Percentiles rank a stretch among this genome's conserved stretches.
phyloP scores from a whole-genome alignment of 106 monocot species.

The Dioscorea zingiberensis region DNA sequence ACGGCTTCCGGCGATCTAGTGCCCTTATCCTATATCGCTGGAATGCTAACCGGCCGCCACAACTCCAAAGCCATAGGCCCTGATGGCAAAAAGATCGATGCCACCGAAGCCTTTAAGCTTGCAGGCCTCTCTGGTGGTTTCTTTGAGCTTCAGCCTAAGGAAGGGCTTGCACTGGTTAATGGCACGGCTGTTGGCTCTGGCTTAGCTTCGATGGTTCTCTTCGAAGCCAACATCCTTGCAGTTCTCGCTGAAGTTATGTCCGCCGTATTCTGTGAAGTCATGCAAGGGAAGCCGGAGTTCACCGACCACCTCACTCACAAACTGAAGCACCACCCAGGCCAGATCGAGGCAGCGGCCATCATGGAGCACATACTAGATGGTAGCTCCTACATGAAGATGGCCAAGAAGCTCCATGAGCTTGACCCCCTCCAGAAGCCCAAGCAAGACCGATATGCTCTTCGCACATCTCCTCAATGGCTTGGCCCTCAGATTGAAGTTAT shows the following conservation, averaged over 20 bases:
- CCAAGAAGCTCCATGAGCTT: conserved; percentile 31
- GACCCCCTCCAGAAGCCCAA: conserved; percentile 41
- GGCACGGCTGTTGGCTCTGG: conserved; percentile 41
- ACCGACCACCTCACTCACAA: conserved; percentile 41
- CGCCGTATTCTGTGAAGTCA: conserved; percentile 37
- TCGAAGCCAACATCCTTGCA: conserved; percentile 27
- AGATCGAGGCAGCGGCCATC: conserved; percentile 36
- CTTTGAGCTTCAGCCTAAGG: conserved; percentile 50
- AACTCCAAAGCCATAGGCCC: conserved; percentile 27
- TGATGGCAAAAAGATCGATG: conserved; percentile 11
- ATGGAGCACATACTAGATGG: conserved; percentile 40
- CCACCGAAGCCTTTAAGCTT: conserved; percentile 22
- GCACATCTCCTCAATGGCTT: conserved; percentile 40
- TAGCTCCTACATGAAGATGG: conserved; percentile 33
- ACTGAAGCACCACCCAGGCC: conserved; percentile 39
- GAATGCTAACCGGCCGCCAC: conserved; percentile 41
- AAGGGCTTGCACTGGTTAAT: conserved; percentile 42
- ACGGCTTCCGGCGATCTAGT: conserved; percentile 45
- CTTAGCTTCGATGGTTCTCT: conserved; percentile 33
- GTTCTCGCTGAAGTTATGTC: conserved; percentile 23
- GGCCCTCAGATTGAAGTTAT: conserved; percentile 37
- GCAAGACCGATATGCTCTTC: conserved; percentile 33
- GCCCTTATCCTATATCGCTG: conserved; percentile 46
- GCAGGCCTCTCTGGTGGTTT: conserved; percentile 31
- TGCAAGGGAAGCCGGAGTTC: conserved; percentile 40